Conservation (phyloP, 495 filamentous ascomycete species). For the Aspergillus funiculosus region DNA sequence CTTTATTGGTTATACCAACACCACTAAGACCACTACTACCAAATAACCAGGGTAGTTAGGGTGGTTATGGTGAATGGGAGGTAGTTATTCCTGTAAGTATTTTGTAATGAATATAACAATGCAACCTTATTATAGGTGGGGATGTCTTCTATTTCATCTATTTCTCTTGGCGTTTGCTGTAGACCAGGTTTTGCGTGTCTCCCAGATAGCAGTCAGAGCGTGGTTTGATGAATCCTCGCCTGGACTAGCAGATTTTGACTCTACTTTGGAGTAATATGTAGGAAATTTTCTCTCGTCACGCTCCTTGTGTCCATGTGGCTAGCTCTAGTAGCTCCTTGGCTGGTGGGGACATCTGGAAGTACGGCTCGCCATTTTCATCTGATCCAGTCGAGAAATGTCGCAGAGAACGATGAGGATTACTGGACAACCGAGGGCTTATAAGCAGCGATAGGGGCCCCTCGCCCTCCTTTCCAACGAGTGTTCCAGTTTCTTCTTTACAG, state of each 20-base stretch:
- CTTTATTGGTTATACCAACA: no score
- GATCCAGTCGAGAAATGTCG: not conserved
- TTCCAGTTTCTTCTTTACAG: not conserved
- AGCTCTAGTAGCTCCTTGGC: conserved; percentile 3
- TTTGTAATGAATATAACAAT: no score
- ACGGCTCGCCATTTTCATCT: not conserved
- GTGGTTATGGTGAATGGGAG: no score
- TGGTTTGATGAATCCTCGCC: not conserved
- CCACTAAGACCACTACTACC: no score
- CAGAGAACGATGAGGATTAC: not conserved
- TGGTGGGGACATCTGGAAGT: not conserved
- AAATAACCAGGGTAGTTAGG: no score
- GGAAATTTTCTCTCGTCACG: not conserved
- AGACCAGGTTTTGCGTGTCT: not conserved
- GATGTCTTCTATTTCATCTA: conserved; percentile 11
- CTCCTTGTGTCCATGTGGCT: conserved; percentile 3
- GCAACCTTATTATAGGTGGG: no score
- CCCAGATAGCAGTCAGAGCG: not conserved
- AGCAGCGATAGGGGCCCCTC: not conserved
- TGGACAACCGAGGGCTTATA: conserved; percentile 6
- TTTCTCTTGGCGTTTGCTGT: conserved; percentile 10
- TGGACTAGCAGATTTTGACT: no score
- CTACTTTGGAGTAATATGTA: no score
- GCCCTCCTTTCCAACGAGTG: no score
- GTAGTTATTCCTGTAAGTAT: no score